Evolutionary conservation across 2,329 filamentous ascomycete species (phyloP).

Genomic region (Colletotrichum tanaceti): DNA sequence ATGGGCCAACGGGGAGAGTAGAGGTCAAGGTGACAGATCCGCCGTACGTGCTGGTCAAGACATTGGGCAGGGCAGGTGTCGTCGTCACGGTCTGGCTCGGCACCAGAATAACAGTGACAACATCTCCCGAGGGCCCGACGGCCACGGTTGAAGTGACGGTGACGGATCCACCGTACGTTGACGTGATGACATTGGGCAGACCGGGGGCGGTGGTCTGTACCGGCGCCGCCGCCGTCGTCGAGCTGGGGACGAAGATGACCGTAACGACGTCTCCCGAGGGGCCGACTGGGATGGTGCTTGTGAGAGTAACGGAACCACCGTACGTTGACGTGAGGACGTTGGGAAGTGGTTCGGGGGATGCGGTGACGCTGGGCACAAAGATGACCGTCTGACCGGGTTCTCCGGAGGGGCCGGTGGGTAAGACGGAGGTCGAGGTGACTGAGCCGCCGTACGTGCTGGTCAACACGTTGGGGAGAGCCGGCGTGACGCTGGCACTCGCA

Average conservation of each 20-base stretch:
- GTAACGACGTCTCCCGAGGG: not conserved
- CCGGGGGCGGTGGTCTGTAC: too few species aligned
- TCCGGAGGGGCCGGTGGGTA: not conserved
- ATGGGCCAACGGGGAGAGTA: not conserved
- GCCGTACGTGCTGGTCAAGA: constrained; percentile 1
- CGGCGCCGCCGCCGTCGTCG: too few species aligned
- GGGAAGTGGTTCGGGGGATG: too few species aligned
- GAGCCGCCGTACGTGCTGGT: constrained; percentile 8
- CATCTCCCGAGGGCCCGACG: not conserved
- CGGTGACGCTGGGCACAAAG: too few species aligned
- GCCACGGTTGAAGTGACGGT: constrained; percentile 3
- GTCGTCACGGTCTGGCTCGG: not conserved
- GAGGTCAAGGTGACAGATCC: not conserved
- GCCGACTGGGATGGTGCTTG: not conserved
- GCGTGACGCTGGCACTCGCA: not conserved
- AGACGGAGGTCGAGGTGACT: not conserved
- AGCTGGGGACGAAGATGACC: not conserved
- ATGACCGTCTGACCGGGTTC: not conserved
- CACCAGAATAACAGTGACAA: not conserved
- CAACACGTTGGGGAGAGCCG: not conserved
- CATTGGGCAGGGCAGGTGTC: not conserved
- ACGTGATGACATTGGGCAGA: too few species aligned
- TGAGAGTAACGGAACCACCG: not conserved
- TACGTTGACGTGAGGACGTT: not conserved
- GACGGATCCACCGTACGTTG: constrained; percentile 23